phyloP scores from a whole-genome alignment of 495 filamentous ascomycete genomes.

The Cenococcum geophilum region DNA sequence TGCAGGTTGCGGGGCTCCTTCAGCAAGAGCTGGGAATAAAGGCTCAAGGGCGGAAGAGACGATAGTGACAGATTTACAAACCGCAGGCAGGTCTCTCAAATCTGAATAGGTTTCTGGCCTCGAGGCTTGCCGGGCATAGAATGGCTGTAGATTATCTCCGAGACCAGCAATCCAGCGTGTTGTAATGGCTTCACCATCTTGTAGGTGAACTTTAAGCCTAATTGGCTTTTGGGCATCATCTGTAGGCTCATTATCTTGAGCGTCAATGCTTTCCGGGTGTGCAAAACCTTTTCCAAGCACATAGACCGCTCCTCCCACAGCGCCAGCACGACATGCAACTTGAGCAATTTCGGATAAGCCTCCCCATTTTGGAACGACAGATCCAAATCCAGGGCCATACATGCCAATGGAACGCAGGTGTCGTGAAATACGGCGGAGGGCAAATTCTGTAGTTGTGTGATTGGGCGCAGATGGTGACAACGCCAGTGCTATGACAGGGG shows the following conservation, averaged over 20 bases:
- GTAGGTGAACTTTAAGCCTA: slow-evolving; percentile 47
- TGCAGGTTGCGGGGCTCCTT: slow-evolving; percentile 67
- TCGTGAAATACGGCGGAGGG: slow-evolving; percentile 62
- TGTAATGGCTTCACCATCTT: slow-evolving; percentile 54
- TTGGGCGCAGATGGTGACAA: slow-evolving; percentile 55
- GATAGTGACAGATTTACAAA: slow-evolving; percentile 51
- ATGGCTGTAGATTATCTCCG: neutral
- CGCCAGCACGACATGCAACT: slow-evolving; percentile 83
- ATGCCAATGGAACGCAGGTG: slow-evolving; percentile 83
- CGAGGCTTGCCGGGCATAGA: neutral
- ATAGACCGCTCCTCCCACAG: slow-evolving; percentile 87
- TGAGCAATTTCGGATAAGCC: slow-evolving; percentile 88
- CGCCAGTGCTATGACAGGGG: slow-evolving; percentile 71
- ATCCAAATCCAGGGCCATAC: slow-evolving; percentile 80
- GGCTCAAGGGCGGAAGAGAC: slow-evolving; percentile 59
- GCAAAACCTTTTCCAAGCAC: slow-evolving; percentile 67
- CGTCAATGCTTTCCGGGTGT: slow-evolving; percentile 28
- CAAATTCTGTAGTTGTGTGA: slow-evolving; percentile 57
- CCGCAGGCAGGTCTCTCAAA: neutral
- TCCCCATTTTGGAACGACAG: slow-evolving; percentile 85
- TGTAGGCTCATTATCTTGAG: neutral
- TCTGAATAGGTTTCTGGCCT: neutral
- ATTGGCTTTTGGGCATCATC: slow-evolving; percentile 11
- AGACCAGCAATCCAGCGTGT: slow-evolving; percentile 51
- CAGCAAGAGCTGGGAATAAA: slow-evolving; percentile 64